Percentiles rank a stretch among this genome's conserved stretches.
Evolutionary conservation across 108 stramenopile genomes (phyloP).

Genomic region (Nitzschia sp.): DNA sequence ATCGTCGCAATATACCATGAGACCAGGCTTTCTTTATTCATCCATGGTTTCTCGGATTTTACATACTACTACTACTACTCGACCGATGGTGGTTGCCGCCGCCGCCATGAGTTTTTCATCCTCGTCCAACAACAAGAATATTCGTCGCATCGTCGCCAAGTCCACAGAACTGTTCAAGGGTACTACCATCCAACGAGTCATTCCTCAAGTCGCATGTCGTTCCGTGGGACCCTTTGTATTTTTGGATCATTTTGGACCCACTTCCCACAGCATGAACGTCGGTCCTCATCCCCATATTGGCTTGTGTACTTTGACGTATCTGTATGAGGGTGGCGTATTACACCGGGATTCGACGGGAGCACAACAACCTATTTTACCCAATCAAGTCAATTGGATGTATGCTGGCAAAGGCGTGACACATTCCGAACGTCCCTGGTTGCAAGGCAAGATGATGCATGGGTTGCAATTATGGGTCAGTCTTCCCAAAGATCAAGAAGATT

Average conservation of each 20-base stretch:
- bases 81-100: no score
- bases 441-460: constrained; percentile 10
- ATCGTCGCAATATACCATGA: no score
- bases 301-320: constrained; percentile 14
- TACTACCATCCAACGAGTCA: constrained; percentile 4
- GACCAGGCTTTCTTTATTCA: no score
- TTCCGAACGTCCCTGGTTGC: constrained; percentile 9
- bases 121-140: neutral
- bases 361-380: constrained; percentile 16
- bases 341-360: constrained; percentile 33
- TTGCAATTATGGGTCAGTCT: constrained; percentile 26
- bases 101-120: neutral
- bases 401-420: constrained; percentile 28
- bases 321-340: constrained; percentile 23
- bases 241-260: constrained; percentile 36
- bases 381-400: constrained; percentile 28
- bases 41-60: no score
- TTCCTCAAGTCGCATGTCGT: constrained; percentile 16
- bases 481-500: constrained; percentile 20
- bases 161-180: neutral
- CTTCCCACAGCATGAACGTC: constrained; percentile 18
- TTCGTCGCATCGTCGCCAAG: neutral
- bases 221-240: constrained; percentile 32
- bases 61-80: no score
- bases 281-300: constrained; percentile 35